Evolutionary conservation across 75 land plant genomes (phyloP), one percentile per base, ranked within the genome.

Genomic region (Isoetes taiwanensis): DNA sequence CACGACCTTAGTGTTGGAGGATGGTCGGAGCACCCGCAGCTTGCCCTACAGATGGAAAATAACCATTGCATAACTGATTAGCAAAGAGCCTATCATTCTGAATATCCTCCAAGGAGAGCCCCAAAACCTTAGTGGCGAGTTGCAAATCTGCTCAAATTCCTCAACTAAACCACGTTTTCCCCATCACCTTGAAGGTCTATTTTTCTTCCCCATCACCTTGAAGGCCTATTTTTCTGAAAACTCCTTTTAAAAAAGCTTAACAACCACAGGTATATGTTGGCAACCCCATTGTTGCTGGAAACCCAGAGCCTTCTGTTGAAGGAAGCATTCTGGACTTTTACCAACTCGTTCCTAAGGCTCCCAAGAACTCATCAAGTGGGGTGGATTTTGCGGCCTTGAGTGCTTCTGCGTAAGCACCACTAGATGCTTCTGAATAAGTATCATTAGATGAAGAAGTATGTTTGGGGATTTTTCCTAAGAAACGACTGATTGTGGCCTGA

Each of bases 281-380:
- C 61, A n/a, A n/a, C n/a, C n/a, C n/a, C 56, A 10, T 17, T 14
- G 16, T 56, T 41, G 38, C 61, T 56, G 10, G 56, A 57, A 19
- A 64, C 66, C 60, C 61, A 64, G 9, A 64, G 29, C 27, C 66
- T 56, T 41, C 56, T 30, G 31, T 57, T 62, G 11, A 39, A 33
- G 26, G 64, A 56, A 29, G 52, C 27, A 5, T 52, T 56, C 12
- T 30, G 17, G 16, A 62, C 61, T 27, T 24, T 16, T 17, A 62
- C 28, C 21, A 23, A 31, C 0, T 56, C 64, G 14, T 30, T 26
- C 12, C 11, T 28, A 8, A 62, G 28, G 20, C 16, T 31, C 25
- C 19, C 20, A 2, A 33, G 38, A 62, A 10, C 20, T 56, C 43
- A 19, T 54, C 32, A 33, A 62, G 6, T 10, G 64, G 24, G 3